Conservation (phyloP, 345 rosid genomes). For the Euphorbia peplus region DNA sequence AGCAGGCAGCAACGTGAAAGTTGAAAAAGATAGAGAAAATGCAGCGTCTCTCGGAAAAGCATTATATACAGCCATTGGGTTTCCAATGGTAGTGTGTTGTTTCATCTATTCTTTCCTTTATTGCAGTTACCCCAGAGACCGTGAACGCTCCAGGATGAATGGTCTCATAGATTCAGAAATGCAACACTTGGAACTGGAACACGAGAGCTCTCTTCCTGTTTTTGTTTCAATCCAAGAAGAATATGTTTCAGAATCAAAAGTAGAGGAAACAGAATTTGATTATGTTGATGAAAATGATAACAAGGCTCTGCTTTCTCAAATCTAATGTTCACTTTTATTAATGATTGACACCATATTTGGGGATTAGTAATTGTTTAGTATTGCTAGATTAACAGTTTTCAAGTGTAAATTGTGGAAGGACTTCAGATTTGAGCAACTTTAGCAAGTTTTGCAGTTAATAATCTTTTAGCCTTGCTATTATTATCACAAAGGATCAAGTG, state of each 20-base stretch:
- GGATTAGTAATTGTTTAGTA: too few relatives aligned
- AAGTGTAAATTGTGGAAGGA: too few relatives aligned
- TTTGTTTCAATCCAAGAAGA: too few relatives aligned
- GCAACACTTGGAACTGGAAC: conserved; percentile 18
- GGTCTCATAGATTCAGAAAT: conserved; percentile 17
- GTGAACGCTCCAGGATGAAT: conserved; percentile 21
- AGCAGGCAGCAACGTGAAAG: neutral
- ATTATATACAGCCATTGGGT: conserved; percentile 15
- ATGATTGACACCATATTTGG: too few relatives aligned
- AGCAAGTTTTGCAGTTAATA: too few relatives aligned
- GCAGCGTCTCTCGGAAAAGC: conserved; percentile 30
- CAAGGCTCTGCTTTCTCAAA: conserved; percentile 27
- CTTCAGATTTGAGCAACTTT: too few relatives aligned
- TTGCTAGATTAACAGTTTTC: too few relatives aligned
- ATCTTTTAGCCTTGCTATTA: too few relatives aligned
- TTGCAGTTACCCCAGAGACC: conserved; percentile 21
- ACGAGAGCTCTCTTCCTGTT: too few relatives aligned
- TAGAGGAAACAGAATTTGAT: conserved; percentile 36
- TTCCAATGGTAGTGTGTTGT: conserved; percentile 20
- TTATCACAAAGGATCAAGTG: too few relatives aligned
- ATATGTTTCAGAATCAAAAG: conserved; percentile 14
- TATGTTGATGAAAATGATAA: conserved; percentile 42
- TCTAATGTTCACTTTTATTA: too few relatives aligned
- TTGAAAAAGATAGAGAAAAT: conserved; percentile 24
- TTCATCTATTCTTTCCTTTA: conserved; percentile 23